Conservation (phyloP, 78 protist species). For the Dictyostelium firmibasis region DNA sequence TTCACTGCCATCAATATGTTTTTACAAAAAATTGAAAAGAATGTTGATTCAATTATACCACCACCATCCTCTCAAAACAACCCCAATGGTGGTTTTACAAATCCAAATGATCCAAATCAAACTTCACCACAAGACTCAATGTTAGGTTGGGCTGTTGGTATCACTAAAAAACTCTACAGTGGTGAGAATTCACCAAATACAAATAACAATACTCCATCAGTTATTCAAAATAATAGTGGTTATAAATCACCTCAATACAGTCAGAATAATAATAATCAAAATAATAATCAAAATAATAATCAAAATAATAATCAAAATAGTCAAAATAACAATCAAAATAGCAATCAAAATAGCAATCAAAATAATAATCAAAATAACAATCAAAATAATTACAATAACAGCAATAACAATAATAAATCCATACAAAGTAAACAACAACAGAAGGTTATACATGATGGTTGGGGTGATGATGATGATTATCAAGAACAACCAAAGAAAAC, state of each 20-base stretch:
- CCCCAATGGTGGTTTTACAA: neutral
- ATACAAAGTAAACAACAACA: neutral
- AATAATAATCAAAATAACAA: neutral
- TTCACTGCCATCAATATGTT: slow-evolving; percentile 38
- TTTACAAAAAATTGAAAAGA: slow-evolving; percentile 50
- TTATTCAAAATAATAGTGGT: neutral
- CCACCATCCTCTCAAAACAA: neutral
- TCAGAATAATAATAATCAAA: neutral
- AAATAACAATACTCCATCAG: neutral
- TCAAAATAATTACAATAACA: neutral
- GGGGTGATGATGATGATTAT: slow-evolving; percentile 51
- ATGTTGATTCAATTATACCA: neutral
- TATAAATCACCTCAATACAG: too few species aligned
- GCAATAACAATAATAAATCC: neutral
- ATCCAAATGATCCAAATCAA: neutral
- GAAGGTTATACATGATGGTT: slow-evolving; percentile 39
- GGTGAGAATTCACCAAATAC: neutral
- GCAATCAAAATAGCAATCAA: neutral
- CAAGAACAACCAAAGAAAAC: slow-evolving; percentile 5
- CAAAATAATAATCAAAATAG: neutral
- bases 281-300: neutral
- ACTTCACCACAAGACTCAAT: slow-evolving; percentile 4
- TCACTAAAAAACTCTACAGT: slow-evolving; percentile 37
- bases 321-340: neutral
- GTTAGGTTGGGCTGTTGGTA: slow-evolving; percentile 64